Percentiles rank a stretch among this genome's conserved stretches.
phyloP scores from a whole-genome alignment of 495 filamentous ascomycete species.

The Elasticomyces elasticus region DNA sequence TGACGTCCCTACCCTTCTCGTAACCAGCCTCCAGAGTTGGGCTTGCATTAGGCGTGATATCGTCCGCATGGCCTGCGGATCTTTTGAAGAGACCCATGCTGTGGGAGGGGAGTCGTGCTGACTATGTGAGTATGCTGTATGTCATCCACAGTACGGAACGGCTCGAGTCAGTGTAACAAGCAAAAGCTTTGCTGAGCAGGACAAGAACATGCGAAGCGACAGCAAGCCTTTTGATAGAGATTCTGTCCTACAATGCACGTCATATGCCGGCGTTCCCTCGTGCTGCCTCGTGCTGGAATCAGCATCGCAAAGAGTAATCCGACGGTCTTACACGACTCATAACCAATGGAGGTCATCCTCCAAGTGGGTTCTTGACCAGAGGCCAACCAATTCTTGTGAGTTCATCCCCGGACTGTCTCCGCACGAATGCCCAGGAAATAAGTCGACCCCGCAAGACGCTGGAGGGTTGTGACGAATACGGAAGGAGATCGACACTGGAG shows the following conservation, averaged over 20 bases:
- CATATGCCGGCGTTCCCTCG: not conserved
- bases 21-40: not conserved
- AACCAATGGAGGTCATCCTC: not conserved
- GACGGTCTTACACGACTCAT: not conserved
- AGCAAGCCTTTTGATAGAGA: not conserved
- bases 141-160: too few species aligned
- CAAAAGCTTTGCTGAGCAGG: too few species aligned
- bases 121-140: too few species aligned
- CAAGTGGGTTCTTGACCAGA: not conserved
- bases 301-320: not conserved
- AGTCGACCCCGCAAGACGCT: conserved; percentile 1
- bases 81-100: conserved; percentile 8
- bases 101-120: not conserved
- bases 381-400: not conserved
- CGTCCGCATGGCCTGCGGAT: not conserved
- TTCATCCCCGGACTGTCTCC: not conserved
- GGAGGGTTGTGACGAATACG: not conserved
- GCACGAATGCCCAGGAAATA: not conserved
- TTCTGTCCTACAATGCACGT: conserved; percentile 1
- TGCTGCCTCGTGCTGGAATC: not conserved
- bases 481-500: not conserved
- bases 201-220: not conserved
- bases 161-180: too few species aligned
- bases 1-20: conserved; percentile 6
- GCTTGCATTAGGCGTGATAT: conserved; percentile 1